Base-by-base conservation (phyloP, 306 rosid species). In the Castanopsis chinensis region DNA sequence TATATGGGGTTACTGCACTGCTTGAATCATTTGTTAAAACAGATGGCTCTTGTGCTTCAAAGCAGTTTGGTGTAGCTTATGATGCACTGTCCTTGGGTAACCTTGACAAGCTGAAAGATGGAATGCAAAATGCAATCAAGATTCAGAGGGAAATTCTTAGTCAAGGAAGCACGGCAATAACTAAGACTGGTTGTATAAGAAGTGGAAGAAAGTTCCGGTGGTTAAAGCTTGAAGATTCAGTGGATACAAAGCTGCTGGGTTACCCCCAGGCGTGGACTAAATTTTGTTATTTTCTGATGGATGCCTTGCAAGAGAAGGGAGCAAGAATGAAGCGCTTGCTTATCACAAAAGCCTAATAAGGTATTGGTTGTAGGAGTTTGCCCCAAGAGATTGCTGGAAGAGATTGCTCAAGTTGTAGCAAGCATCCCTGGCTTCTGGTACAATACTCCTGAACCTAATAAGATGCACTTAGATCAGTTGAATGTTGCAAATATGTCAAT, bases 361-460 rank as follows among this genome's bases (percentile, higher is more conserved):
- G 88, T 93, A 73, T 75, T 95, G 83, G 86, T 95, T 14, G 97
- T 95, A 2, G 98, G 99, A 58, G 99, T 96, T 56, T 91, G 88
- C 86, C 97, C 98, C n/a, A 93, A 91, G 85, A 79, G 81, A 80
- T 79, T 89, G 81, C 97, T 96, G 45, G 92, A 90, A 87, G 88
- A 93, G 84, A 93, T 96, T 79, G 98, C 99, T 72, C 76, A 81
- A 80, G 85, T 96, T 75, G 97, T 91, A 32, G 96, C 97, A 41
- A 87, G 87, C 88, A 96, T 89, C 99, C 98, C 33, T 87, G 97
- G 90, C 99, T 96, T 83, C 88, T 96, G 98, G 99, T 96, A 86
- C 77, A 83, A 71, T 73, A 57, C 71, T 82, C 35, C 71, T 28
- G 56, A 68, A 60, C 25, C 14, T 45, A 55, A 61, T 77, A 65